Conservation (phyloP, 768 basidiomycete genomes). For the Trametes elegans region DNA sequence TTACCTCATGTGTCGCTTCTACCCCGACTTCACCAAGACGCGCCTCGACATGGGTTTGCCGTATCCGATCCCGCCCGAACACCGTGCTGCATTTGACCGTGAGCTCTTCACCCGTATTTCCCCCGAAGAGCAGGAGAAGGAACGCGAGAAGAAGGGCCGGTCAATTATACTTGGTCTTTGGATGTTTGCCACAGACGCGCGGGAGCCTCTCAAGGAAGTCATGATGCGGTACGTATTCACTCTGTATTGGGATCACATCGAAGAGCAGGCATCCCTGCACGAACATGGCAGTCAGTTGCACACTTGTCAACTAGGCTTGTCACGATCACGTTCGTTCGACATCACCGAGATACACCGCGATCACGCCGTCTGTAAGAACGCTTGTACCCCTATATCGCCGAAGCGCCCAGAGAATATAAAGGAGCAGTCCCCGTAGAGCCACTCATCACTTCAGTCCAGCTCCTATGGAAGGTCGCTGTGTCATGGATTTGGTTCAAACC, state of each 20-base stretch:
- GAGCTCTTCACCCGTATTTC: constrained; percentile 19
- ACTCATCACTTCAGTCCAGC: too few species aligned
- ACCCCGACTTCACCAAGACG: constrained; percentile 59
- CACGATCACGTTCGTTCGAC: too few species aligned
- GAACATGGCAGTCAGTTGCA: too few species aligned
- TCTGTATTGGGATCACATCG: background rate
- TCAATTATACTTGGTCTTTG: constrained; percentile 67
- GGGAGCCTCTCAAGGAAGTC: constrained; percentile 71
- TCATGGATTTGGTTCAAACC: too few species aligned
- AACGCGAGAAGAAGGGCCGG: constrained; percentile 50
- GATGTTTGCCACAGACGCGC: constrained; percentile 67
- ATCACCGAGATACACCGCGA: too few species aligned
- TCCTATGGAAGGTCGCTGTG: too few species aligned
- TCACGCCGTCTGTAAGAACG: too few species aligned
- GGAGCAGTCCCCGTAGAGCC: too few species aligned
- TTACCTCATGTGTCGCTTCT: constrained; percentile 73
- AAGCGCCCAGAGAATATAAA: too few species aligned
- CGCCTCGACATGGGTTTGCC: constrained; percentile 32
- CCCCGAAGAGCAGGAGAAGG: constrained; percentile 40
- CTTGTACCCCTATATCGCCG: too few species aligned
- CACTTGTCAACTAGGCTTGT: too few species aligned
- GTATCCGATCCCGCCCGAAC: constrained; percentile 20
- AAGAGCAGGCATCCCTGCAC: too few species aligned
- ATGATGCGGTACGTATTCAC: constrained; percentile 53
- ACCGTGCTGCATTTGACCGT: constrained; percentile 23